Evolutionary conservation across 495 filamentous ascomycete species (phyloP), one percentile per base, ranked within the genome.

Genomic region (Parmelia sp.): DNA sequence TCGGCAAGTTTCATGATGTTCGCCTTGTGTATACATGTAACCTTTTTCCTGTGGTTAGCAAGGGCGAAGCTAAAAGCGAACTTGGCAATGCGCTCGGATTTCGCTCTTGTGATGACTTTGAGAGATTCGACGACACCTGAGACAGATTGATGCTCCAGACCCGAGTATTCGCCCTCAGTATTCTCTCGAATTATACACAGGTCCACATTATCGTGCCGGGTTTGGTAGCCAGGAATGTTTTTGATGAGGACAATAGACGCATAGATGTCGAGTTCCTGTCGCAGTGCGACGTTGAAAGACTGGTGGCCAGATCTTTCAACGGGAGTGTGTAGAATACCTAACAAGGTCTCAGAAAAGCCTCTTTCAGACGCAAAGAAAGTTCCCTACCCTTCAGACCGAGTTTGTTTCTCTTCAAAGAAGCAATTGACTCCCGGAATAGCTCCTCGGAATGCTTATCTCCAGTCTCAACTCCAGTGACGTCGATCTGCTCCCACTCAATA

Each of bases 1-100:
- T 97, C 94, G 77, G 92, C 93, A 59, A 98, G 83, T 84, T 98
- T 97, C 94, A 98, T 98, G 81, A 98, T 98, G 82, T 97, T 98
- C 73, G 94, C 95, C 83, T 98, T 98, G 85, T 98, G 95, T 71
- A 98, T 96, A 78, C 92, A 96, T 67, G 92, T 97, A 35, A 97
- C 91, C 86, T 96, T 97, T 82, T 94, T 91, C 72, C 95, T 84
- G 86, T 96, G 91, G 82, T 97, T 98, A 71, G 95, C 94, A 53
- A 96, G 87, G 21, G 94, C 94, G 74, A 97, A 98, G 77, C 88
- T 87, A 79, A 97, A 96, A 57, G 95, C 94, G 71, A 98, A 98
- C 76, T 97, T 96, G 76, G 92, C 90, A 71, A 98, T 97, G 65
- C 94, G 90, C 84, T 98, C 94, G 47, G 91, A 96, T 82, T 97